Percentiles rank a stretch among this genome's conserved stretches.
phyloP scores from a whole-genome alignment of 345 rosid species.

The Arabis hirsuta region DNA sequence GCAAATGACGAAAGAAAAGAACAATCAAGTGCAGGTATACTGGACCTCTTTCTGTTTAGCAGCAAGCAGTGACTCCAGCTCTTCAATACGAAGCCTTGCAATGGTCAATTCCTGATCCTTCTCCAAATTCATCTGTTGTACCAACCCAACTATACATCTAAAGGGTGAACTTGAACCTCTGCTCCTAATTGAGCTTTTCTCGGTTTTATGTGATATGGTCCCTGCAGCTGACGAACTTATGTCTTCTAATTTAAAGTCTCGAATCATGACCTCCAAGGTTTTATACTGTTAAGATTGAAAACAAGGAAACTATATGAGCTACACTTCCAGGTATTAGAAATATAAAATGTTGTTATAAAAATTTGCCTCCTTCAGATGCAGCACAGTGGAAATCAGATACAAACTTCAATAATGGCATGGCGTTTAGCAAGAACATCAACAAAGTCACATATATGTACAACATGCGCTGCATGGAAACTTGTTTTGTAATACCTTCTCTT shows the following conservation, averaged over 20 bases:
- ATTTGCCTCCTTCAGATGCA: conserved; percentile 17
- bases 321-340: conserved; percentile 21
- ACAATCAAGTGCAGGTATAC: conserved; percentile 10
- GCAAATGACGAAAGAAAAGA: conserved; percentile 5
- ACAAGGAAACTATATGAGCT: conserved; percentile 26
- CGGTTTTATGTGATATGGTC: conserved; percentile 52
- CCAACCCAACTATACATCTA: conserved; percentile 84
- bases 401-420: conserved; percentile 17
- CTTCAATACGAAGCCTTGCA: conserved; percentile 67
- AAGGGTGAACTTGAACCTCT: conserved; percentile 96
- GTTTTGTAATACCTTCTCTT: conserved; percentile 82
- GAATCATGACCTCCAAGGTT: conserved; percentile 76
- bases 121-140: conserved; percentile 84
- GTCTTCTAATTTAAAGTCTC: conserved; percentile 58
- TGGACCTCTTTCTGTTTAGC: conserved; percentile 79
- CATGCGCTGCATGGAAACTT: neutral
- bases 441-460: conserved; percentile 10
- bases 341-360: conserved; percentile 13
- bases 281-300: conserved; percentile 64
- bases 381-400: neutral
- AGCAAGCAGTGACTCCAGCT: conserved; percentile 66
- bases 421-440: conserved; percentile 13
- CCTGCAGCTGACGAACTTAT: conserved; percentile 52
- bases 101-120: conserved; percentile 77
- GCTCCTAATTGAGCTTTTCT: conserved; percentile 57